Evolutionary conservation across 2,329 filamentous ascomycete species (phyloP).

Genomic region (Phoma herbarum): DNA sequence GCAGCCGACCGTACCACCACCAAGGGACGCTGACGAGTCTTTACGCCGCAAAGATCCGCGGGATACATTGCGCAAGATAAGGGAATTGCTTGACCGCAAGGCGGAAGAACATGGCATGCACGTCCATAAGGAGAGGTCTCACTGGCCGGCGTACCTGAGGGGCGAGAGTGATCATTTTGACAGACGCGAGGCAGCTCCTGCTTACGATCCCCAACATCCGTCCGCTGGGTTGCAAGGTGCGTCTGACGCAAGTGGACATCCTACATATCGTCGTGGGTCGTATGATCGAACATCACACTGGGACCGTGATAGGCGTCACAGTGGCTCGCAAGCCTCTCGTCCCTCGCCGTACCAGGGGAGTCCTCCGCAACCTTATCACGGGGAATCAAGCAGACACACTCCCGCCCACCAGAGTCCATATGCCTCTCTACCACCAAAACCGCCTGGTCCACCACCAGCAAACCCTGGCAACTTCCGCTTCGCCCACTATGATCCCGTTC

Average conservation of each 20-base stretch:
- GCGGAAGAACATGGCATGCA: slow-evolving; percentile 31
- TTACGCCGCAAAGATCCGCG: slow-evolving; percentile 37
- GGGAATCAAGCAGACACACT: slow-evolving; percentile 33
- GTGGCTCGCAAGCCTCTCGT: slow-evolving; percentile 39
- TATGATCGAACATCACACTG: slow-evolving; percentile 38
- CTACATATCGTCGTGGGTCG: slow-evolving; percentile 34
- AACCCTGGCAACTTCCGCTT: slow-evolving; percentile 46
- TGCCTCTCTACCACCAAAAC: slow-evolving; percentile 42
- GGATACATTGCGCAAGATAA: slow-evolving; percentile 37
- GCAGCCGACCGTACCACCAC: slow-evolving; percentile 21
- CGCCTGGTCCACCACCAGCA: slow-evolving; percentile 40
- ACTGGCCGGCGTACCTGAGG: slow-evolving; percentile 14
- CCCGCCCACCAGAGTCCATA: slow-evolving; percentile 47
- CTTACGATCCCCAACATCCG: slow-evolving; percentile 37
- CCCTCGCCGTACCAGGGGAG: slow-evolving; percentile 38
- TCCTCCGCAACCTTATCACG: slow-evolving; percentile 36
- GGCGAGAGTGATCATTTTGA: slow-evolving; percentile 24
- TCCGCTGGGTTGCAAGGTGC: slow-evolving; percentile 35
- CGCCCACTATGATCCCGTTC: slow-evolving; percentile 48
- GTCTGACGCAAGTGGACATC: slow-evolving; percentile 29
- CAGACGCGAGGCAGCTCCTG: slow-evolving; percentile 27
- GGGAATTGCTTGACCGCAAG: slow-evolving; percentile 40
- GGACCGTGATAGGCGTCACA: slow-evolving; percentile 41
- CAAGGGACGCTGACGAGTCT: slow-evolving; percentile 34
- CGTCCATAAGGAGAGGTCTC: slow-evolving; percentile 29